These are phyloP conservation scores for Beauveria scarabaeidicola DNA, from an alignment of 2,329 filamentous ascomycete genomes.

Conservation along the genomic window DNA sequence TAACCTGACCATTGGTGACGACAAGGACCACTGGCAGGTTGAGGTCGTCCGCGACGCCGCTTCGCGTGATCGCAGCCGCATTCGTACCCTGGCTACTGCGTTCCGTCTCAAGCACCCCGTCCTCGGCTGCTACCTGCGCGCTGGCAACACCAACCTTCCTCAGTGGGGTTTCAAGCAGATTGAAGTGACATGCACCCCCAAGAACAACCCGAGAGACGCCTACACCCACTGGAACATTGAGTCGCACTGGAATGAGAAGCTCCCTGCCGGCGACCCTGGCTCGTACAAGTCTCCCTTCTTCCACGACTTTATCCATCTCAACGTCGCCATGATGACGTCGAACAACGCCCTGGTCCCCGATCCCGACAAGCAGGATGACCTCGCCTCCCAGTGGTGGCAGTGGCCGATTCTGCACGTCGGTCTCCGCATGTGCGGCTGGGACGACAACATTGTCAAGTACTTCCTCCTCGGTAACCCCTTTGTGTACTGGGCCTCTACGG, in stretches of 20 bases:
- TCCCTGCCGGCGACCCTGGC: constrained; percentile 80
- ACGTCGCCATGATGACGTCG: constrained; percentile 99
- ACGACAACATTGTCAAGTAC: constrained; percentile 91
- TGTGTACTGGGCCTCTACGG: constrained; percentile 91
- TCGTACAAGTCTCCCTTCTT: constrained; percentile 96
- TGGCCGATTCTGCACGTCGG: constrained; percentile 95
- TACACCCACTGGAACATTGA: constrained; percentile 99
- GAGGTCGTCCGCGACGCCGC: constrained; percentile 88
- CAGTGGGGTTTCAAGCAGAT: constrained; percentile 99
- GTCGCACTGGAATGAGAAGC: constrained; percentile 84
- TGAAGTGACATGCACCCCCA: constrained; percentile 89
- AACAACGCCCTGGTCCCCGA: constrained; percentile 98
- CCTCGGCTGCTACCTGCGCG: constrained; percentile 87
- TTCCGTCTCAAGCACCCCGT: constrained; percentile 80
- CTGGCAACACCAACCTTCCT: constrained; percentile 90
- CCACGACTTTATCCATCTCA: constrained; percentile 94
- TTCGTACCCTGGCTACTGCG: constrained; percentile 86
- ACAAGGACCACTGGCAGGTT: constrained; percentile 94
- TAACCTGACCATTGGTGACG: constrained; percentile 88
- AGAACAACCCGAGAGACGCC: constrained; percentile 82
- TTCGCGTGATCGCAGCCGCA: constrained; percentile 71
- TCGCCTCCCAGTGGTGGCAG: constrained; percentile 96
- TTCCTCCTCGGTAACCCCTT: constrained; percentile 95
- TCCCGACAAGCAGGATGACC: constrained; percentile 96
- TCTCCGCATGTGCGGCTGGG: constrained; percentile 97